A percentile compares a stretch with the other conserved stretches of the same genome.
Conservation (phyloP, 176 grass and related monocot genomes). For the Urochloa ruziziensis region DNA sequence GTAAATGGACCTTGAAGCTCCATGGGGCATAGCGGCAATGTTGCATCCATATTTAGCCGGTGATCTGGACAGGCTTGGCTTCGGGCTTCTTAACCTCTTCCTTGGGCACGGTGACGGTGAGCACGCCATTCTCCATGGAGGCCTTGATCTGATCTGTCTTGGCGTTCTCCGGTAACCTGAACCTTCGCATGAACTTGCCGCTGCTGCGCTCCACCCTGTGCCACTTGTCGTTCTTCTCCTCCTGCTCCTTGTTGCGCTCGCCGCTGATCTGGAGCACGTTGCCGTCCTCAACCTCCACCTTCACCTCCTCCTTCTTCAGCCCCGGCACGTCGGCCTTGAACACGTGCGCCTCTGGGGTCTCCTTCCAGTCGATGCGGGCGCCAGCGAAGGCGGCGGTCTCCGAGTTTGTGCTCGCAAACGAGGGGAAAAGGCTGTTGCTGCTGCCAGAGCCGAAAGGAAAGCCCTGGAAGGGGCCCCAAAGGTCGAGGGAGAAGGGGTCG, state of each 20-base stretch:
- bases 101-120: constrained; percentile 65
- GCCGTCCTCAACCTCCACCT: constrained; percentile 61
- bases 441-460: constrained; percentile 46
- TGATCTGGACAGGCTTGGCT: constrained; percentile 46
- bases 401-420: too few species aligned
- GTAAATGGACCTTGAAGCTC: background rate
- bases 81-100: constrained; percentile 45
- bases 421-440: constrained; percentile 44
- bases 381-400: constrained; percentile 41
- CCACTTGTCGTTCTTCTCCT: constrained; percentile 59
- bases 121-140: constrained; percentile 64
- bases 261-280: constrained; percentile 62
- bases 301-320: constrained; percentile 67
- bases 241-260: constrained; percentile 54
- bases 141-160: constrained; percentile 49
- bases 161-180: constrained; percentile 53
- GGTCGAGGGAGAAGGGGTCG: constrained; percentile 73
- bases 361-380: constrained; percentile 60
- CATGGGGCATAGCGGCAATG: too few species aligned
- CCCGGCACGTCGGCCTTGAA: constrained; percentile 64
- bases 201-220: constrained; percentile 63
- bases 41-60: too few species aligned
- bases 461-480: constrained; percentile 52
- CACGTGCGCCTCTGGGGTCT: constrained; percentile 62
- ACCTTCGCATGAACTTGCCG: constrained; percentile 59